Base-by-base conservation (phyloP, 2,329 filamentous ascomycete species). In the Furcasterigmium sp. region DNA sequence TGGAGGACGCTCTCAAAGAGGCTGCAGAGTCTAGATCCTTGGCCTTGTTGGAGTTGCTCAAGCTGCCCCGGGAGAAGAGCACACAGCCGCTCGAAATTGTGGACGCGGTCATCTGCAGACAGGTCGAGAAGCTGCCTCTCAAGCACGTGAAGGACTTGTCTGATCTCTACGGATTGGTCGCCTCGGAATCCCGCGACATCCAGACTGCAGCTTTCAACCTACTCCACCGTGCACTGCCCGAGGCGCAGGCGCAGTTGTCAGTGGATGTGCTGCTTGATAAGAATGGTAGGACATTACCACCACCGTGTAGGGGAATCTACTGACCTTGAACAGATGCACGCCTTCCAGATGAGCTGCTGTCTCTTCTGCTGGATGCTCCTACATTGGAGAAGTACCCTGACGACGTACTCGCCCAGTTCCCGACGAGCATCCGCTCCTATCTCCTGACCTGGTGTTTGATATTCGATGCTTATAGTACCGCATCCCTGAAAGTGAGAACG, bases 371-470 rank as follows among this genome's bases (percentile, higher is more conserved):
- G 0, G 86, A 94, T 48, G 75, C 85, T 0, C 87, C 91, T 1
- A 82, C 82, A 0, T 70, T 87, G 3, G 77, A 85, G n/a, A 72
- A 73, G 11, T 78, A 89, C 37, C 72, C 76, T 0, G 80, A 86
- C 37, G 76, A 84, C 8, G 70, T 76, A 28, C 80, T 90, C 18
- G 74, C 82, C 5, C 71, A 78, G 14, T 85, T 91, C 53, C 89
- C 89, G 10, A 68, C 80, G 1, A 58, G 77, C 0, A 71, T 95
- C 38, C 80, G 89, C 41, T 81, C 84, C 9, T 98, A 96, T 56
- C 73, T 98, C 3, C 71, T 95, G 21, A 86, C 88, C 10, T 98
- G 93, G 93, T 80, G 87, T 50, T 72, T 97, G 2, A 75, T 96
- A 1, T 97, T 95, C 57, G 89, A 95, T 53, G 84, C 91, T 36